A percentile compares a stretch with the other conserved stretches of the same genome.
These are phyloP conservation scores for Platanus orientalis DNA, from an alignment of 164 flowering plant species.

Conservation along the genomic window DNA sequence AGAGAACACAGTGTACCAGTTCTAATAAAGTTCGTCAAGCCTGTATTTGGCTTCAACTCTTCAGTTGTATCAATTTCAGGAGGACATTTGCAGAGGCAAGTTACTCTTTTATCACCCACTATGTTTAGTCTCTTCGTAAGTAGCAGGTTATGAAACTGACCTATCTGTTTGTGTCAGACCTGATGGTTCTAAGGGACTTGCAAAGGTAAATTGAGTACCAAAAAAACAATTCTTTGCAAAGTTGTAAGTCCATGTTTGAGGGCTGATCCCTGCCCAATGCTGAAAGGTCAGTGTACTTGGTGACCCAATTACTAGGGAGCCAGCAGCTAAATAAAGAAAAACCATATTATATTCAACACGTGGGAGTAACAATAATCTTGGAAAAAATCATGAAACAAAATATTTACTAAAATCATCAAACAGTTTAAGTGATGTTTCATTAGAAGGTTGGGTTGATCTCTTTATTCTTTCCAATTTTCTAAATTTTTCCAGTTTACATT, in stretches of 20 bases:
- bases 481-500: background rate
- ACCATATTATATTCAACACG: too few species aligned
- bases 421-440: background rate
- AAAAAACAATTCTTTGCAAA: too few species aligned
- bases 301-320: too few species aligned
- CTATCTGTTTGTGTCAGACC: background rate
- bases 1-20: conserved; percentile 46
- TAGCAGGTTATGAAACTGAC: background rate
- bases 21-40: conserved; percentile 62
- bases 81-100: conserved; percentile 69
- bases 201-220: too few species aligned
- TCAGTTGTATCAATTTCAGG: conserved; percentile 68
- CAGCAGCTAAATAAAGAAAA: too few species aligned
- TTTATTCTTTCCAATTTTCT: background rate
- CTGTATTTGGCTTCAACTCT: conserved; percentile 81
- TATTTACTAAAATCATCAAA: background rate
- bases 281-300: too few species aligned
- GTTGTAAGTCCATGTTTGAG: too few species aligned
- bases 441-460: background rate
- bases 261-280: too few species aligned
- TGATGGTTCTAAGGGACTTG: background rate
- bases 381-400: too few species aligned
- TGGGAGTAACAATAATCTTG: background rate
- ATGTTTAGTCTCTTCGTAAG: background rate
- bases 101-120: conserved; percentile 8